Conservation (phyloP, 148 eudicot genomes). For the Rhododendron simsii region DNA sequence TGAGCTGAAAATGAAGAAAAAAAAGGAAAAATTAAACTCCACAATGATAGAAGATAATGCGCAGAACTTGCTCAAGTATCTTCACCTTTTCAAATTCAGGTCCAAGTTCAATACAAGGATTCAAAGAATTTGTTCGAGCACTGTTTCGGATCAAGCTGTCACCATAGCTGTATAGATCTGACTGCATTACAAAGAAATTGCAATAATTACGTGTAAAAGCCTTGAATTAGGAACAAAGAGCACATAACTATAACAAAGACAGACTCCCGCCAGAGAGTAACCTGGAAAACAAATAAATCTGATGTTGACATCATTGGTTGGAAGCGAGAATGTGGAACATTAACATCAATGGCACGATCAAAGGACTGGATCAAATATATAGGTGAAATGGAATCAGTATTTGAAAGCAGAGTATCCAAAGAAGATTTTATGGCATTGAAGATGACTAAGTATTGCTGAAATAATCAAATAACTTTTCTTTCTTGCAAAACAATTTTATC, state of each 20-base stretch:
- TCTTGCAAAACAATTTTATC: conserved; percentile 8
- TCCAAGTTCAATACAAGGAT: conserved; percentile 46
- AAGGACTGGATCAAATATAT: conserved; percentile 25
- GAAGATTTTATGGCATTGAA: background rate
- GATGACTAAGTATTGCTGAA: background rate
- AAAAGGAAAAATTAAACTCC: background rate
- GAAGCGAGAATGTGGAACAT: conserved; percentile 36
- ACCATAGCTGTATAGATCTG: conserved; percentile 32
- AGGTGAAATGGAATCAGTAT: conserved; percentile 14
- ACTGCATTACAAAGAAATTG: conserved; percentile 33
- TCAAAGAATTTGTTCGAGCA: conserved; percentile 30
- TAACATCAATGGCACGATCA: conserved; percentile 20
- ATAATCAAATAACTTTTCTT: background rate
- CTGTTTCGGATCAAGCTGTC: conserved; percentile 33
- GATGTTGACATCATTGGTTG: conserved; percentile 37
- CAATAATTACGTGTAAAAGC: background rate
- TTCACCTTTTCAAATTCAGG: conserved; percentile 42
- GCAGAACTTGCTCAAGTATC: background rate
- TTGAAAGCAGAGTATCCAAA: background rate
- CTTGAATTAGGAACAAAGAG: background rate
- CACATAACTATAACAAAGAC: background rate
- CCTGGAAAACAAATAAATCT: conserved; percentile 48
- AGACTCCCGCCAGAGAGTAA: conserved; percentile 4
- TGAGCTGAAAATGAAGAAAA: conserved; percentile 25
- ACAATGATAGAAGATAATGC: background rate